phyloP scores from a whole-genome alignment of 176 grass and related monocot genomes.

The Musa itinerans region DNA sequence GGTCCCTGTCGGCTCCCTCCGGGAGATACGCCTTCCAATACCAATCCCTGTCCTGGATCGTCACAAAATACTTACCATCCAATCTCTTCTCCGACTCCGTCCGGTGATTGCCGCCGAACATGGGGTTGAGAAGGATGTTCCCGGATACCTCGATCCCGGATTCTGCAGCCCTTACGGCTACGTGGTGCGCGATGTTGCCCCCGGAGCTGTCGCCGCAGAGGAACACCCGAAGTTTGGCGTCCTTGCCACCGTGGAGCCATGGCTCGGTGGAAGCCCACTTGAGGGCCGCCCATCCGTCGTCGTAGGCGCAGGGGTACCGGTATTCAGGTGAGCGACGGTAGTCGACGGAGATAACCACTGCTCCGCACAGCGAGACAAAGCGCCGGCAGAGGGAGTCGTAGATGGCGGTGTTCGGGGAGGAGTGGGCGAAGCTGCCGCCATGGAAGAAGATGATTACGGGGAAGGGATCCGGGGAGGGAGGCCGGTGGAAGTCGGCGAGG shows the following conservation, averaged over 20 bases:
- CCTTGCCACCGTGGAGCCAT: slow-evolving; percentile 51
- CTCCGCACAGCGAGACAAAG: slow-evolving; percentile 55
- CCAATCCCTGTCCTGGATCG: slow-evolving; percentile 89
- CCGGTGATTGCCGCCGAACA: slow-evolving; percentile 69
- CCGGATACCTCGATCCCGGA: slow-evolving; percentile 54
- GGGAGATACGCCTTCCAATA: slow-evolving; percentile 98
- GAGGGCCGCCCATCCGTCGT: slow-evolving; percentile 75
- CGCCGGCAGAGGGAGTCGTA: slow-evolving; percentile 73
- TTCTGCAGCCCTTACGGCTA: slow-evolving; percentile 55
- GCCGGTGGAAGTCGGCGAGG: slow-evolving; percentile 41
- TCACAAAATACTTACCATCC: slow-evolving; percentile 92
- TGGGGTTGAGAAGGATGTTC: slow-evolving; percentile 85
- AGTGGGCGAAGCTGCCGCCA: slow-evolving; percentile 87
- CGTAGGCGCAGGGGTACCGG: slow-evolving; percentile 80
- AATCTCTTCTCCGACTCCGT: slow-evolving; percentile 76
- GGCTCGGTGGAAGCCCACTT: slow-evolving; percentile 62
- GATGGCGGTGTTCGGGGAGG: slow-evolving; percentile 49
- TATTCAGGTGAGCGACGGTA: slow-evolving; percentile 81
- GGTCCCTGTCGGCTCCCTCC: slow-evolving; percentile 68
- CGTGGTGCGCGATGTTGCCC: slow-evolving; percentile 93
- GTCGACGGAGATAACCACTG: slow-evolving; percentile 80
- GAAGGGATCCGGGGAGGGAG: slow-evolving; percentile 53
- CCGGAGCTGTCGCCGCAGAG: slow-evolving; percentile 83
- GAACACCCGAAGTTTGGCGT: slow-evolving; percentile 45
- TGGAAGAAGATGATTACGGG: slow-evolving; percentile 94